phyloP scores from a whole-genome alignment of 306 rosid genomes.

The Vicia sativa region DNA sequence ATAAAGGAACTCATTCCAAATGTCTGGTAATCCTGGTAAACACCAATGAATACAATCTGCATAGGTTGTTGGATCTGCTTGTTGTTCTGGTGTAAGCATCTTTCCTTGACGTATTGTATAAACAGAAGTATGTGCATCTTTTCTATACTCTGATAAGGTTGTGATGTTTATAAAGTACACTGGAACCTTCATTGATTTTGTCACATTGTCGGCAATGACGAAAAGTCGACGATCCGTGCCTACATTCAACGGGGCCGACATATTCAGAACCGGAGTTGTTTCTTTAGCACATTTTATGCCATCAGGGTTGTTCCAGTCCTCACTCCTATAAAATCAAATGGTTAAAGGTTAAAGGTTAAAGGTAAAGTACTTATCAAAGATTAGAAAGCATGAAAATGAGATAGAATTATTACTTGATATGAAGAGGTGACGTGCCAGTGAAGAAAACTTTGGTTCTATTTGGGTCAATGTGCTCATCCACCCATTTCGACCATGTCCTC shows the following conservation, averaged over 20 bases:
- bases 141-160: constrained; percentile 70
- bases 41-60: constrained; percentile 99
- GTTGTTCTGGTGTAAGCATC: constrained; percentile 81
- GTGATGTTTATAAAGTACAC: constrained; percentile 84
- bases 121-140: constrained; percentile 95
- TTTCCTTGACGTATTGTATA: constrained; percentile 92
- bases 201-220: constrained; percentile 57
- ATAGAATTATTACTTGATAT: constrained; percentile 72
- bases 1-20: constrained; percentile 92
- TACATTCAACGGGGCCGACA: constrained; percentile 66
- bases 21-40: constrained; percentile 92
- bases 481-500: constrained; percentile 90
- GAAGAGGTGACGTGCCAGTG: constrained; percentile 91
- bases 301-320: constrained; percentile 90
- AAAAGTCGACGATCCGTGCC: constrained; percentile 89
- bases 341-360: background rate
- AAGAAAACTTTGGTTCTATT: constrained; percentile 81
- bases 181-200: constrained; percentile 65
- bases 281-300: constrained; percentile 95
- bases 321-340: constrained; percentile 61
- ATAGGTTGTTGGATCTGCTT: constrained; percentile 81
- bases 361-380: constrained; percentile 1
- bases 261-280: constrained; percentile 67
- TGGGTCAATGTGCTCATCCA: constrained; percentile 69
- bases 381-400: background rate